Evolutionary conservation across 106 monocot species (phyloP).

Genomic region (Dactylorhiza incarnata): DNA sequence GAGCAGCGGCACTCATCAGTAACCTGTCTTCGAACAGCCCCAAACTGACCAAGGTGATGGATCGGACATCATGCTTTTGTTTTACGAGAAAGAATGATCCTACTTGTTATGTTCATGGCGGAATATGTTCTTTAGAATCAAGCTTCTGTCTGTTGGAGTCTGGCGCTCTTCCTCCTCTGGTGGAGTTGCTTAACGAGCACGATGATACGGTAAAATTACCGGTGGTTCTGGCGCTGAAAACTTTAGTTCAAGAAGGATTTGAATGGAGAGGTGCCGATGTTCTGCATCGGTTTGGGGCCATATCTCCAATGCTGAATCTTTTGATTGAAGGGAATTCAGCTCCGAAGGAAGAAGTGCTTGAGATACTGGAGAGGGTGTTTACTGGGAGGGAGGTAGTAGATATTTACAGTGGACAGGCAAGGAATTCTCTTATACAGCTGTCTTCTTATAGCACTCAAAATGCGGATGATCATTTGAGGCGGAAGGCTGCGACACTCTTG

Average conservation of each 20-base stretch:
- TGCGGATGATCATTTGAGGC: background rate
- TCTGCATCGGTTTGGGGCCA: conserved; percentile 9
- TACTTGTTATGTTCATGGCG: conserved; percentile 10
- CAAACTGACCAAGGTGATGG: background rate
- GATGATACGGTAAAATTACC: background rate
- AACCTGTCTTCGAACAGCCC: conserved; percentile 13
- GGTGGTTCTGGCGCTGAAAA: no score
- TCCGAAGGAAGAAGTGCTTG: background rate
- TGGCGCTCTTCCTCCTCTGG: conserved; percentile 8
- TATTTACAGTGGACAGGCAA: background rate
- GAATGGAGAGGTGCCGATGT: conserved; percentile 2
- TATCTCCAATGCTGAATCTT: conserved; percentile 14
- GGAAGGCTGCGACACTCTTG: background rate
- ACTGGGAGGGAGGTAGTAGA: background rate
- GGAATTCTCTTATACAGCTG: background rate
- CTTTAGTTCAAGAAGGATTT: no score
- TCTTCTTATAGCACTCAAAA: background rate
- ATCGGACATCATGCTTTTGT: conserved; percentile 3
- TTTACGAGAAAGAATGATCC: background rate
- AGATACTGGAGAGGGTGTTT: background rate
- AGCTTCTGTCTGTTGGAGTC: conserved; percentile 11
- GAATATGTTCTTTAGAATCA: conserved; percentile 9
- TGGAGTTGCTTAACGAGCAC: conserved; percentile 6
- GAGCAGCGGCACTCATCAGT: conserved; percentile 11
- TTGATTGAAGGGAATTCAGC: background rate